A percentile compares a stretch with the other conserved stretches of the same genome.
Conservation (phyloP, 441 rosid genomes). For the Omphalea diandra region DNA sequence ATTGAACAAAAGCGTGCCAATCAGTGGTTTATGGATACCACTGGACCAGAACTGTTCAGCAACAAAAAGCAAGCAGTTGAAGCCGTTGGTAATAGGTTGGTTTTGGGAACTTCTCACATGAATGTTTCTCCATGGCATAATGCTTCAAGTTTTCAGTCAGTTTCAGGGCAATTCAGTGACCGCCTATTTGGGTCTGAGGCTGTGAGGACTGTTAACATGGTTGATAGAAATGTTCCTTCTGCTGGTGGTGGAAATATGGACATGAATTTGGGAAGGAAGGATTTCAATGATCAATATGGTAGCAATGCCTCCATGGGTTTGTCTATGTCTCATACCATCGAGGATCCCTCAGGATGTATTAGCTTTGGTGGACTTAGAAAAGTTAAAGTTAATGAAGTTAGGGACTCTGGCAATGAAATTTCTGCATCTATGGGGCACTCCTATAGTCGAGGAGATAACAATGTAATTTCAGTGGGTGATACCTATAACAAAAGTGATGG, state of each 20-base stretch:
- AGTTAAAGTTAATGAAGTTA: constrained; percentile 54
- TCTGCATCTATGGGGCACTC: constrained; percentile 34
- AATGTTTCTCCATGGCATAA: constrained; percentile 44
- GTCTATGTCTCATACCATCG: constrained; percentile 43
- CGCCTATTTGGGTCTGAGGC: constrained; percentile 46
- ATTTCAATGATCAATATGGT: constrained; percentile 39
- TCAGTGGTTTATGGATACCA: constrained; percentile 56
- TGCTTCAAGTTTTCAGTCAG: constrained; percentile 40
- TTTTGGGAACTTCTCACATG: constrained; percentile 35
- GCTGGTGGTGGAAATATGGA: constrained; percentile 36
- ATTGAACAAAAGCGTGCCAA: constrained; percentile 50
- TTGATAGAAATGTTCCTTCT: constrained; percentile 39
- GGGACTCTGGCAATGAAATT: constrained; percentile 39
- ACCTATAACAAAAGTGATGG: constrained; percentile 29
- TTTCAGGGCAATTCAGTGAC: constrained; percentile 45
- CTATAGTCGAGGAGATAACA: constrained; percentile 37
- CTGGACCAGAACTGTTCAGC: constrained; percentile 44
- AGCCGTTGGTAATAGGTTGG: constrained; percentile 32
- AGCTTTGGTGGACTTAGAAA: constrained; percentile 56
- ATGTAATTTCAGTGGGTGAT: constrained; percentile 26
- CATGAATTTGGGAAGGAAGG: constrained; percentile 40
- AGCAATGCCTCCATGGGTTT: constrained; percentile 48
- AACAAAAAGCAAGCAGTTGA: constrained; percentile 60
- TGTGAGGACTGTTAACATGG: constrained; percentile 31
- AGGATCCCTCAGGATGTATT: constrained; percentile 43